Percentiles rank a stretch among this genome's conserved stretches.
phyloP scores from a whole-genome alignment of 805 yeast genomes.

The Brettanomyces anomalus region DNA sequence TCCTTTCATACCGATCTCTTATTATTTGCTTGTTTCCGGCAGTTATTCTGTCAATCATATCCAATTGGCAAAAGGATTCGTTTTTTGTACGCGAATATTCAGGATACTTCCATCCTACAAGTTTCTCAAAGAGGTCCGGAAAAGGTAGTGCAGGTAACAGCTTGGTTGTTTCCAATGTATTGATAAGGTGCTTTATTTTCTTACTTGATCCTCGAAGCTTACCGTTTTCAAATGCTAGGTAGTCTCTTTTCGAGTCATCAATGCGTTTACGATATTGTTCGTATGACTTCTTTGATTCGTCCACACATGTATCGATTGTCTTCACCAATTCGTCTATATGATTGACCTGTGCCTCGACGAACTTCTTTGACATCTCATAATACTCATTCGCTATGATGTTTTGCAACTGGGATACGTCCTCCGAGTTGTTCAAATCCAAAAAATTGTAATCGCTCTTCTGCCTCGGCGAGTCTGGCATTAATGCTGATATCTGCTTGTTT shows the following conservation, averaged over 20 bases:
- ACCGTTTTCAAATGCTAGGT: neutral
- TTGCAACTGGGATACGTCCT: constrained; percentile 13
- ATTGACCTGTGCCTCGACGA: constrained; percentile 20
- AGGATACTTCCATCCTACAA: neutral
- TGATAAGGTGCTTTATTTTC: neutral
- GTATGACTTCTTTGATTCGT: constrained; percentile 14
- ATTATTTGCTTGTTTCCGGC: constrained; percentile 5
- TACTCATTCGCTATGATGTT: constrained; percentile 23
- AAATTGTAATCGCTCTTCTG: constrained; percentile 4
- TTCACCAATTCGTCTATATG: constrained; percentile 25
- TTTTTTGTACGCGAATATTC: neutral
- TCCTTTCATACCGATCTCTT: constrained; percentile 6
- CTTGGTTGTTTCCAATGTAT: neutral
- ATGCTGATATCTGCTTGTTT: neutral
- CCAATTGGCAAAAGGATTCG: constrained; percentile 7
- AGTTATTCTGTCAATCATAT: constrained; percentile 8
- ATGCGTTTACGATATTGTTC: constrained; percentile 11
- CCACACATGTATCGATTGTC: constrained; percentile 24
- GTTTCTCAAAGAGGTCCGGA: constrained; percentile 8
- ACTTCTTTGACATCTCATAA: constrained; percentile 21
- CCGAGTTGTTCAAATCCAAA: constrained; percentile 5
- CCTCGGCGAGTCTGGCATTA: neutral
- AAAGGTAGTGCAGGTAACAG: neutral
- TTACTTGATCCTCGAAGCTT: neutral
- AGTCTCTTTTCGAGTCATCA: constrained; percentile 3